Evolutionary conservation across 129 eudicot genomes (phyloP), one percentile per base, ranked within the genome.

Genomic region (Chrysanthemum lavandulifolium): DNA sequence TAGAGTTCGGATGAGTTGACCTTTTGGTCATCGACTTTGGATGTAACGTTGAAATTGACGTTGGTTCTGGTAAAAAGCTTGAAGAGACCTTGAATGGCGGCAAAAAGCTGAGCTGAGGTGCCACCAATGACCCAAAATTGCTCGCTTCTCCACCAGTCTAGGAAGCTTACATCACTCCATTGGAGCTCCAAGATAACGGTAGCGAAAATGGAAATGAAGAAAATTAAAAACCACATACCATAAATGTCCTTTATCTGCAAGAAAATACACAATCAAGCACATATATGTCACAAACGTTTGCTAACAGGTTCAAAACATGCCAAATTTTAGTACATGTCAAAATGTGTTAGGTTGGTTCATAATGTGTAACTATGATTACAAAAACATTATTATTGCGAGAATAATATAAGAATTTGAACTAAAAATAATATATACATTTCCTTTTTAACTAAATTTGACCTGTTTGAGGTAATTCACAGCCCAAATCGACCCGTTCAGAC

Each of bases 111-210:
- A 14, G 91, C 97, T 1, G 97, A 90, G 11, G 97, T 90, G 10
- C 97, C 95, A 64, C 97, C 95, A 13, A 90, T 90, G 84, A 90
- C 97, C 95, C 97, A 90, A 65, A 90, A 90, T 70, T 90, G 97
- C 27, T 90, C 95, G 68, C 85, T 90, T 80, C 91, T 85, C 97
- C 97, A 90, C 95, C 95, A 90, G 69, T 90, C 97, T 23, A 85
- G 91, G 10, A 90, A 80, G 48, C 86, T 83, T 14, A 90, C 91
- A 23, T 87, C 91, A 27, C 97, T 80, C 95, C 95, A 90, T 67
- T 91, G 79, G 67, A 90, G 86, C 83, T 90, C 97, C 47, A 90
- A 72, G 19, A 90, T 82, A 14, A 89, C 90, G 27, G 93, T 90
- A 6, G 88, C 87, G 4, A 76, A 72, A 80, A 90, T 90, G 75